Base-by-base conservation (phyloP, 352 stramenopile genomes). In the Pythium pyrilobum region DNA sequence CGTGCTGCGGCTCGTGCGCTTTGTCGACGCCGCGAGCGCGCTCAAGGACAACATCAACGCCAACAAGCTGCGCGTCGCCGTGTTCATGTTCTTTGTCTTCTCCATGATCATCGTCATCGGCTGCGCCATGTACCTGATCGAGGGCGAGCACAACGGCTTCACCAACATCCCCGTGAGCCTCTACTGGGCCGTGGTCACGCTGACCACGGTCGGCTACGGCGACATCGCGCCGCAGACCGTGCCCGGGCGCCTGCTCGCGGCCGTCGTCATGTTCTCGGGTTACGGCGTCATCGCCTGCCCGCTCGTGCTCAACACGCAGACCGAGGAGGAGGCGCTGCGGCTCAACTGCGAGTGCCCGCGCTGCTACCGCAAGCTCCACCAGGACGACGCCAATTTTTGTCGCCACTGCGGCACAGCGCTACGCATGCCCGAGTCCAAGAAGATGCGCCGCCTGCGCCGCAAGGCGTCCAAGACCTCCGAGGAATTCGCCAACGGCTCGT, bases 101-200 rank as follows among this genome's bases (percentile, higher is more conserved):
- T 82, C 74, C 11, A 77, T 92, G 64, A 88, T 89, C 59, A 61
- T 88, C 29, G 79, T 92, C 39, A 89, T 92, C 48, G 81, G 81
- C 21, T 92, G 81, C 44, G 69, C 78, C 37, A 92, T 92, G 78
- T 92, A 92, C 56, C 54, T 92, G 41, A 89, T 92, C 59, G 81
- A 92, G 69, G 81, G 79, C 28, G 81, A 89, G 43, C 60, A 64
- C 15, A 71, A 89, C 55, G 81, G 81, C 25, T 92, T 89, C 53
- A 87, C 78, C n/a, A 81, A 78, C 49, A 81, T 81, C 29, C 71
- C 71, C 18, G 64, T 76, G 43, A 78, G 68, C 18, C 62, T 81
- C 28, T 81, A 81, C 47, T 81, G 71, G 71, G 69, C 71, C 1
- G 69, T 81, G 23, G 71, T 81, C 43, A 82, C 72, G 5, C 58